phyloP scores from a whole-genome alignment of 148 eudicot genomes.

The Euryodendron excelsum region DNA sequence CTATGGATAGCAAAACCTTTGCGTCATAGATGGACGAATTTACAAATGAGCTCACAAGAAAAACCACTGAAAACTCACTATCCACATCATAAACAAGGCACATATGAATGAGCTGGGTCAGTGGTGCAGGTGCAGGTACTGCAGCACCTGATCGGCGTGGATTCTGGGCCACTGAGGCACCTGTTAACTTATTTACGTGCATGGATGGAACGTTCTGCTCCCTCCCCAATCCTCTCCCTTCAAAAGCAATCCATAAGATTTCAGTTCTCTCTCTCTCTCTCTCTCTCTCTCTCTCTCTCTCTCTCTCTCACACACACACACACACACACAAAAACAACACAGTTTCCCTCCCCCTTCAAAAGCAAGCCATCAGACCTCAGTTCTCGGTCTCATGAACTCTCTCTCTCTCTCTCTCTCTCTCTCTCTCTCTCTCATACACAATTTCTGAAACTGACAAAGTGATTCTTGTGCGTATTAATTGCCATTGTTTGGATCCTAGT shows the following conservation, averaged over 20 bases:
- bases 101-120: conserved; percentile 19
- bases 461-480: conserved; percentile 11
- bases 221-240: not conserved
- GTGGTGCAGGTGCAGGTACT: conserved; percentile 13
- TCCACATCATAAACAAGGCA: not conserved
- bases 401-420: conserved; percentile 10
- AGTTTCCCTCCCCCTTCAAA: conserved; percentile 15
- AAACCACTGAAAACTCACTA: too few species aligned
- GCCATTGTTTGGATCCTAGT: conserved; percentile 2
- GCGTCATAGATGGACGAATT: not conserved
- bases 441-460: not conserved
- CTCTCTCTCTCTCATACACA: not conserved
- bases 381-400: too few species aligned
- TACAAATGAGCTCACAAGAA: too few species aligned
- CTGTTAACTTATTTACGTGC: conserved; percentile 19
- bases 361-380: conserved; percentile 43
- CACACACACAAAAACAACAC: not conserved
- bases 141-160: conserved; percentile 52
- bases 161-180: conserved; percentile 41
- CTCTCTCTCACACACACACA: not conserved
- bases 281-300: conserved; percentile 7
- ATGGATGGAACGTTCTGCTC: conserved; percentile 38
- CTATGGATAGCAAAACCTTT: too few species aligned
- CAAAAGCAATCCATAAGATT: conserved; percentile 40
- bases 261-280: conserved; percentile 11